Evolutionary conservation across 768 basidiomycete genomes (phyloP).

Genomic region (Mycena alexandri): DNA sequence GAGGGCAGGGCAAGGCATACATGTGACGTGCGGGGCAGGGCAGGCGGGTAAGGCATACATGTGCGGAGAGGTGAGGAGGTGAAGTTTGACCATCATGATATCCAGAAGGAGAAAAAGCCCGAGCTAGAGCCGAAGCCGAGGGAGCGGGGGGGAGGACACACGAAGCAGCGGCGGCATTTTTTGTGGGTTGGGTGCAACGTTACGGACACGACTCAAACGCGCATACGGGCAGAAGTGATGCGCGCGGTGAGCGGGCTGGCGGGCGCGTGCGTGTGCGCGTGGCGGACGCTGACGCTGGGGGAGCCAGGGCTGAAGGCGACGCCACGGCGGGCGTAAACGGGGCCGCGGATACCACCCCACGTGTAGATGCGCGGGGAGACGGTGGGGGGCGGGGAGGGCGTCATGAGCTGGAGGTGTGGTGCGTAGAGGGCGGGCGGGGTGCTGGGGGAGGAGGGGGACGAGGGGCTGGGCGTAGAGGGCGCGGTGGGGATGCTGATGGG

Average conservation of each 20-base stretch:
- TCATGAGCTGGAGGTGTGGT: constrained; percentile 43
- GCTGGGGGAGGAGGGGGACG: constrained; percentile 36
- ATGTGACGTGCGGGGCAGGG: not conserved
- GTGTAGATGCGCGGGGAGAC: constrained; percentile 70
- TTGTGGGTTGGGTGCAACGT: not conserved
- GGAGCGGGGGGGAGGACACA: not conserved
- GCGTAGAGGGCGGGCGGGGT: constrained; percentile 44
- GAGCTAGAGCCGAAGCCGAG: not conserved
- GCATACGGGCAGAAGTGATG: constrained; percentile 62
- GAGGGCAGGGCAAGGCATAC: too few relatives aligned
- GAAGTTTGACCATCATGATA: not conserved
- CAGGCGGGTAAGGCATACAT: constrained; percentile 29
- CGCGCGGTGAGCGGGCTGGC: constrained; percentile 63
- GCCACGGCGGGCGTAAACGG: constrained; percentile 35
- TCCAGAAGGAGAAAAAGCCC: constrained; percentile 2
- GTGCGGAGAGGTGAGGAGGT: not conserved
- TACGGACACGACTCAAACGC: constrained; percentile 41
- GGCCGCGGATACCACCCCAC: constrained; percentile 51
- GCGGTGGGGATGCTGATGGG: constrained; percentile 27
- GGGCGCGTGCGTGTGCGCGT: constrained; percentile 36
- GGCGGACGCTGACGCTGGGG: constrained; percentile 38
- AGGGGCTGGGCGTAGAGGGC: constrained; percentile 26
- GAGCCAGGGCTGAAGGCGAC: constrained; percentile 48
- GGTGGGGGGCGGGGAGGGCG: constrained; percentile 69
- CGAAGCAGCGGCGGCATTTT: not conserved